Base-by-base conservation (phyloP, 768 basidiomycete genomes). In the Xerocomellus dryophilus region DNA sequence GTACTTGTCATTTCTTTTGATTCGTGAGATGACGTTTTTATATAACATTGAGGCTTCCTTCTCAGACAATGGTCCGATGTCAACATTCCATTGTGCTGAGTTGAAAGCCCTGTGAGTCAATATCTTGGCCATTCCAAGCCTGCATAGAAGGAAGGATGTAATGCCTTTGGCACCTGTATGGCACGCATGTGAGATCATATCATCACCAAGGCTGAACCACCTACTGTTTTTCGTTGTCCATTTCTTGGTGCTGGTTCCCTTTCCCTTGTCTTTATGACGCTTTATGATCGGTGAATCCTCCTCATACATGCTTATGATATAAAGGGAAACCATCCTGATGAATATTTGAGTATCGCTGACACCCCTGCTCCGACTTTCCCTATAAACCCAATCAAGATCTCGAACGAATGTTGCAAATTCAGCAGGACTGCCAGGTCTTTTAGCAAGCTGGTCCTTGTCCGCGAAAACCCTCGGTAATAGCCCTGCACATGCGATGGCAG, bases 301-400 rank as follows among this genome's bases (percentile, higher is more conserved):
- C 9, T 52, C 51, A 23, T 45, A 45, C 41, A 52, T 2, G 25
- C 14, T 23, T 3, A 52, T 32, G 8, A 52, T 40, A 38, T 39
- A 52, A 0, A 52, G 20, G 0, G 17, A 18, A 9, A 52, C 43
- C 25, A 35, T 31, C 20, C 43, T 7, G 0, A 52, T 5, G 8
- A 20, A 52, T 0, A 52, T n/a, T 0, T 29, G 17, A 2, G n/a
- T 34, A 27, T 52, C 51, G 3, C 6, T 38, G 0, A 45, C 27
- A 2, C 51, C 43, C 17, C 31, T 52, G 2, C 2, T 23, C 1
- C 31, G 9, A 5, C 8, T 34, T 3, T 53, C 51, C 9, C 39
- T 18, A 0, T 29, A 15, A 0, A 12, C 31, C 51, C 45, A 53
- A n/a, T 47, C 39, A 15, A 53, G 10, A 2, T 47, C 18, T 0